A percentile compares a stretch with the other conserved stretches of the same genome.
phyloP scores from a whole-genome alignment of 1,284 basidiomycete genomes.

The Fomitiporia mediterranea region DNA sequence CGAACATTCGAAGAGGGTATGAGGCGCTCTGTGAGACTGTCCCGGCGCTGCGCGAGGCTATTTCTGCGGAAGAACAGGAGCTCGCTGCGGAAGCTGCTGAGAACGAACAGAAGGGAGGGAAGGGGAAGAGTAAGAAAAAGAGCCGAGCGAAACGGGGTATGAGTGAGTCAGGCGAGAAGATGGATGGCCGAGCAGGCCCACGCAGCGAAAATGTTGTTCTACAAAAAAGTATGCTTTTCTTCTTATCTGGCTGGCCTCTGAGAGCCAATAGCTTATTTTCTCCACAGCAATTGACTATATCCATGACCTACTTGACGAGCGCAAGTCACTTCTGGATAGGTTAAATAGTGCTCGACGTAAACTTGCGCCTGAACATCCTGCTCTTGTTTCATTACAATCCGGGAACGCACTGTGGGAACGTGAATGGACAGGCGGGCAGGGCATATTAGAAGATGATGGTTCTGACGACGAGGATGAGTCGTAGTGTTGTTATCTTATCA shows the following conservation, averaged over 20 bases:
- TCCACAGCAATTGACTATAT: constrained; percentile 79
- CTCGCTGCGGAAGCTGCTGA: constrained; percentile 22
- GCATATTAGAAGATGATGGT: constrained; percentile 39
- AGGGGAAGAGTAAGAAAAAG: constrained; percentile 31
- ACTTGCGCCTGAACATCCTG: constrained; percentile 54
- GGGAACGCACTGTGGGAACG: constrained; percentile 61
- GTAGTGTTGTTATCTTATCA: background rate
- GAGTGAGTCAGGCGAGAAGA: constrained; percentile 48
- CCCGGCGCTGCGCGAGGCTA: constrained; percentile 74
- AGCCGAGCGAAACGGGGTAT: constrained; percentile 31
- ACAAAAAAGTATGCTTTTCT: constrained; percentile 64
- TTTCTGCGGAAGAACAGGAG: constrained; percentile 58
- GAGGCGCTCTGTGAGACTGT: constrained; percentile 79
- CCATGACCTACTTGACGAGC: constrained; percentile 55
- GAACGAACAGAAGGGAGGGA: constrained; percentile 25
- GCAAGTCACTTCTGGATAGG: constrained; percentile 49
- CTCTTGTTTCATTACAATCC: constrained; percentile 33
- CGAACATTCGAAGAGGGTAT: constrained; percentile 85
- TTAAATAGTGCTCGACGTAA: constrained; percentile 52
- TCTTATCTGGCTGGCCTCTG: constrained; percentile 12
- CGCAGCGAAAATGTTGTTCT: constrained; percentile 83
- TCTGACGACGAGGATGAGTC: constrained; percentile 20
- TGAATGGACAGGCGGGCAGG: constrained; percentile 70
- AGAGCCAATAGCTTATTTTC: constrained; percentile 12
- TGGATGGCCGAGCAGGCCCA: constrained; percentile 78